Conservation (phyloP, 441 rosid species). For the Arabidopsis hybrid region DNA sequence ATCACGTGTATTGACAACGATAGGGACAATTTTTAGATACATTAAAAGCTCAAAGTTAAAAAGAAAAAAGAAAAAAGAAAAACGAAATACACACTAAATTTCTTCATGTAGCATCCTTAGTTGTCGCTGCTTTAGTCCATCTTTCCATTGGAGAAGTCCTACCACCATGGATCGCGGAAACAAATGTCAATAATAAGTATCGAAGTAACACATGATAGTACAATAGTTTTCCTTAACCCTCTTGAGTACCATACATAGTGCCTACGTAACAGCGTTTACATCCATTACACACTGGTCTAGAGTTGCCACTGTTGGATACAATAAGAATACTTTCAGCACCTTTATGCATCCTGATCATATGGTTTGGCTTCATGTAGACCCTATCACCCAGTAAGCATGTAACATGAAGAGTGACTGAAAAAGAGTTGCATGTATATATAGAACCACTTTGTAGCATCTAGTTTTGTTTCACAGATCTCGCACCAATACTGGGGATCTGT, state of each 20-base stretch:
- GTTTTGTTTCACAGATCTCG: neutral
- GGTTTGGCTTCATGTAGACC: neutral
- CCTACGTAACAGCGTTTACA: neutral
- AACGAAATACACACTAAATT: no score
- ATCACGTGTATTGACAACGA: no score
- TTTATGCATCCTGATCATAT: neutral
- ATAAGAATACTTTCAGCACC: neutral
- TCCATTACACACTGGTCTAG: neutral
- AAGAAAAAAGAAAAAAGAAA: no score
- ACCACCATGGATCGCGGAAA: no score
- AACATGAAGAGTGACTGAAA: neutral
- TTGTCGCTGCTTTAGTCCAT: no score
- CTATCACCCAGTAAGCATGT: neutral
- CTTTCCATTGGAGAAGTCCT: no score
- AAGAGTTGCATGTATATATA: neutral
- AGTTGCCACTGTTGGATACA: neutral
- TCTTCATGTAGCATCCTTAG: no score
- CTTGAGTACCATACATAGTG: neutral
- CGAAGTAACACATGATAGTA: neutral
- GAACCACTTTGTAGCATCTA: neutral
- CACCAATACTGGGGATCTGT: neutral
- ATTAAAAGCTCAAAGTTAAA: no score
- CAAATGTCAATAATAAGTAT: no score
- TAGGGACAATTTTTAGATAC: no score
- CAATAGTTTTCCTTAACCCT: neutral